Evolutionary conservation across 805 yeast genomes (phyloP).

Genomic region (Cephaloascus fragrans): DNA sequence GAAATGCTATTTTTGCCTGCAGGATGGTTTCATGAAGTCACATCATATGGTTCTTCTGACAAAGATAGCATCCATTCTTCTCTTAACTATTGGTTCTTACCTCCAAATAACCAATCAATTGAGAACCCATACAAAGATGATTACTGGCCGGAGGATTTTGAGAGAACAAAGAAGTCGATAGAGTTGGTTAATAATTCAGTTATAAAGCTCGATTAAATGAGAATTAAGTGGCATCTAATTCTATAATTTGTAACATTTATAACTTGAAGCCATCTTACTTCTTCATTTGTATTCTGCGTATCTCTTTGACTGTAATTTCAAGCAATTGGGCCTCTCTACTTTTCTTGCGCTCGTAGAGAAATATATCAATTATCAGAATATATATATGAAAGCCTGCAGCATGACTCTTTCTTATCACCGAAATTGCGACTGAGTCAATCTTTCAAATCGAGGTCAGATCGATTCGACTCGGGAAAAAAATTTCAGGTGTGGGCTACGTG

Average conservation of each 20-base stretch:
- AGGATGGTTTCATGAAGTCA: slow-evolving; percentile 80
- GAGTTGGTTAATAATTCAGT: neutral
- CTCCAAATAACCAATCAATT: slow-evolving; percentile 35
- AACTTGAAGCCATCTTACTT: neutral
- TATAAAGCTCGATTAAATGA: neutral
- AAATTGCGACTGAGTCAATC: too few relatives aligned
- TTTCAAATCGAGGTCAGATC: too few relatives aligned
- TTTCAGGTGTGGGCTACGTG: too few relatives aligned
- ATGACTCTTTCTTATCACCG: too few relatives aligned
- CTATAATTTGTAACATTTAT: too few relatives aligned
- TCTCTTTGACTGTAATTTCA: too few relatives aligned
- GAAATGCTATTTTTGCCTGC: slow-evolving; percentile 64
- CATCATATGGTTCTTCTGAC: slow-evolving; percentile 39
- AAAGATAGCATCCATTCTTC: slow-evolving; percentile 42
- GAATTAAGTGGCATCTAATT: neutral
- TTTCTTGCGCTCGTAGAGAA: too few relatives aligned
- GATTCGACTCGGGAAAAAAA: too few relatives aligned
- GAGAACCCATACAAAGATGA: slow-evolving; percentile 32
- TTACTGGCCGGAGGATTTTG: slow-evolving; percentile 47
- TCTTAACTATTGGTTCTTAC: slow-evolving; percentile 66
- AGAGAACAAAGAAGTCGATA: slow-evolving; percentile 23
- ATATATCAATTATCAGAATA: too few relatives aligned
- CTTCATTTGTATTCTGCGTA: too few relatives aligned
- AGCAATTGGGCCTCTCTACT: too few relatives aligned
- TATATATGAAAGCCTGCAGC: too few relatives aligned